Conservation (phyloP, 371 early-diverging fungal genomes). For the Dinochytrium kinnereticum region DNA sequence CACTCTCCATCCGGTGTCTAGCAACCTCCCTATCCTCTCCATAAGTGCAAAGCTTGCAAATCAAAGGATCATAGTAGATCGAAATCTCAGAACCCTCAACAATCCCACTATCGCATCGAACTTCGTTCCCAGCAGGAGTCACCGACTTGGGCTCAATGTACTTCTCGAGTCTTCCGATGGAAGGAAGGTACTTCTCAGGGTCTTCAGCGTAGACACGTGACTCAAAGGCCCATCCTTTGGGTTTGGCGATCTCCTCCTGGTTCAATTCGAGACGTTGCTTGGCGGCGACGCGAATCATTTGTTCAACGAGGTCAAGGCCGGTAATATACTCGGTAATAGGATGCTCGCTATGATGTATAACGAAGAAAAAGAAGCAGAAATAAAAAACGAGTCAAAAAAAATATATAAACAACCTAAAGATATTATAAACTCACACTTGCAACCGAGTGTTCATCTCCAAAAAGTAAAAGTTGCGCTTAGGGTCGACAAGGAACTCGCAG, state of each 20-base stretch:
- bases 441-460: slow-evolving; percentile 98
- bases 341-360: slow-evolving; percentile 69
- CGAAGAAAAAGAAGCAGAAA: neutral
- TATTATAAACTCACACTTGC: slow-evolving; percentile 80
- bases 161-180: slow-evolving; percentile 83
- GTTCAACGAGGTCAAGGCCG: slow-evolving; percentile 93
- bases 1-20: slow-evolving; percentile 74
- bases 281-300: slow-evolving; percentile 81
- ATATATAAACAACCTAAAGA: too few relatives aligned
- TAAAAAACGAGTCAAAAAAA: neutral
- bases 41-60: slow-evolving; percentile 91
- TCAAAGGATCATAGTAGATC: slow-evolving; percentile 97
- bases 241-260: slow-evolving; percentile 70
- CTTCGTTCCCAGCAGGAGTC: slow-evolving; percentile 38
- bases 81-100: slow-evolving; percentile 87
- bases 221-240: slow-evolving; percentile 94
- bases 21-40: slow-evolving; percentile 81
- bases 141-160: slow-evolving; percentile 69
- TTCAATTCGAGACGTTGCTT: slow-evolving; percentile 73
- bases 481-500: slow-evolving; percentile 96
- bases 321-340: slow-evolving; percentile 95
- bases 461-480: slow-evolving; percentile 92
- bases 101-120: slow-evolving; percentile 93
- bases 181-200: slow-evolving; percentile 88
- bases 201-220: slow-evolving; percentile 98